Evolutionary conservation across 176 grass and related monocot genomes (phyloP), one percentile per base, ranked within the genome.

Genomic region (Puccinellia tenuiflora): DNA sequence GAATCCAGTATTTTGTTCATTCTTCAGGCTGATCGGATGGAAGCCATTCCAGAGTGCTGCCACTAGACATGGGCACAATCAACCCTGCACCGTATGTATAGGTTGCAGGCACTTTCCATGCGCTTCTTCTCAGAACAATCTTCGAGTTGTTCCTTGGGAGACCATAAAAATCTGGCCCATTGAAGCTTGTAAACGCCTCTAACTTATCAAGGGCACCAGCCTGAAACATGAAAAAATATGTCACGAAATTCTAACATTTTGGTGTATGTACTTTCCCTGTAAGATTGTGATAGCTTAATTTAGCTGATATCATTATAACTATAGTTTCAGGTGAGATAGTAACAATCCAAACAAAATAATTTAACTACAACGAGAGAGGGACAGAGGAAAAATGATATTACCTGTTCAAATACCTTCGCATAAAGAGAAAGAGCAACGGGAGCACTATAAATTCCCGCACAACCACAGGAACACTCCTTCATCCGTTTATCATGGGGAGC

Each of bases 161-260:
- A 21, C 96, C 93, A 68, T 99, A 96, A 85, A 99, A 99, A 84
- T 99, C 93, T 31, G 96, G 91, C 53, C 96, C 96, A 5, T 99
- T 93, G 82, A 99, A 96, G 80, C 96, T 96, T 79, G 96, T 90
- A 81, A 99, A 99, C 15, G 87, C 87, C 86, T 99, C 91, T 20
- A 99, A 78, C 47, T 99, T 94, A 85, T 99, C 89, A 22, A 96
- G 87, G 33, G 96, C 87, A 22, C 91, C 93, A 18, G 83, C 96
- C 96, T 96, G 80, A 73, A 78, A 73, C n/a, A 69, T n/a, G 82
- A 39, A 25, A 87, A 9, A 82, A 42, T n/a, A 57, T 81, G 20
- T 64, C 35, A 78, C 11, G 40, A 12, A 45, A 59, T 20, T 21
- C 4, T 14, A 74, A 9, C 34, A 75, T 28, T 60, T 37, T 39